Conservation (phyloP, 1,139 yeast genomes). For the Candida gigantensis region DNA sequence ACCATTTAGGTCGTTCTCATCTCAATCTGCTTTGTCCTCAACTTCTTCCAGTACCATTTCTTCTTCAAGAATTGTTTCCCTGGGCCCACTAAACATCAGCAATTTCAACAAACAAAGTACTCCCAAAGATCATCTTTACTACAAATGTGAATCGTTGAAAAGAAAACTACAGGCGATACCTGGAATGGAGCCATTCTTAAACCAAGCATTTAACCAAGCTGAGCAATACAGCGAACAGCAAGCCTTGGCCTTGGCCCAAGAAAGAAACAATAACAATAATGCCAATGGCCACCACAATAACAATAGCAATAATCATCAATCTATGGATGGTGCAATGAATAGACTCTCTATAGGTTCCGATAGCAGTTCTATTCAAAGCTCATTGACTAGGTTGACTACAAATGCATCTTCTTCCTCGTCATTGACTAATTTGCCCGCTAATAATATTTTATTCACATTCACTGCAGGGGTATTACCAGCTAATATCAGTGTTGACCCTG, state of each 20-base stretch:
- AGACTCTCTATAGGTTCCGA: constrained; percentile 29
- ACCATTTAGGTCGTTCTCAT: constrained; percentile 41
- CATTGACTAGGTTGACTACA: constrained; percentile 14
- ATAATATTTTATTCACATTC: constrained; percentile 53
- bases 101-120: constrained; percentile 65
- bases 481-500: constrained; percentile 80
- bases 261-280: constrained; percentile 19
- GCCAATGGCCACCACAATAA: constrained; percentile 2
- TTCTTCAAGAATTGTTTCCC: constrained; percentile 35
- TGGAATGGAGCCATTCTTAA: constrained; percentile 72
- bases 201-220: constrained; percentile 54
- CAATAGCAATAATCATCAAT: constrained; percentile 5
- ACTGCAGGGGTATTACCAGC: constrained; percentile 79
- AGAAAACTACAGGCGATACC: constrained; percentile 62
- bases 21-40: constrained; percentile 33
- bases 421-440: constrained; percentile 1
- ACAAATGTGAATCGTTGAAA: constrained; percentile 63
- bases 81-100: constrained; percentile 46
- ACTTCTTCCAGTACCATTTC: constrained; percentile 22
- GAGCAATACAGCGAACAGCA: constrained; percentile 73
- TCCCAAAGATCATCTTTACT: constrained; percentile 71
- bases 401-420: constrained; percentile 15
- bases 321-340: constrained; percentile 13
- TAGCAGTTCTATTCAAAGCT: constrained; percentile 9
- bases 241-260: constrained; percentile 58